Evolutionary conservation across 345 rosid species (phyloP), one percentile per base, ranked within the genome.

Genomic region (Salix purpurea): DNA sequence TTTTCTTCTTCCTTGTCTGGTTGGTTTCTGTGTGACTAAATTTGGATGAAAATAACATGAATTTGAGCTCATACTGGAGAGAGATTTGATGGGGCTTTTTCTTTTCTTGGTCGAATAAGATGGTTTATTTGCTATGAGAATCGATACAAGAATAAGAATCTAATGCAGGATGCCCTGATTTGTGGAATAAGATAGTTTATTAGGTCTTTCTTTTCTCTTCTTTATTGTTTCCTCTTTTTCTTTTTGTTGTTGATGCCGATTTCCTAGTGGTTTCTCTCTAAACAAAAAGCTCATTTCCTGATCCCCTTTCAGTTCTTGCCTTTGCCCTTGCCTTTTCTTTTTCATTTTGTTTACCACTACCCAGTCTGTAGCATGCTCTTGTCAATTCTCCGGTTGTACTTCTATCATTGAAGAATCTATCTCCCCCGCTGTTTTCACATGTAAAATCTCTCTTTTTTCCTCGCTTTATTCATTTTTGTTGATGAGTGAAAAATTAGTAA

Each of bases 261-360:
- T 71, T 77, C 76, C 71, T 56, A 13, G 44, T 58, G 54, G 61
- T 44, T 73, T 72, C 67, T 69, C 50, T 46, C 77, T 39, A 10
- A 46, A 34, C 16, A n/a, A 58, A 78, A 78, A 79, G 82, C 50
- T 79, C 70, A 74, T 79, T 79, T 74, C 69, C 68, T 74, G 54
- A 69, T 32, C 12, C 28, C 72, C 78, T 74, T 74, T 79, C 67
- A 37, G 42, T 65, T 72, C 65, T 77, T 77, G 71, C 37, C 58
- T 36, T 24, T 60, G 8, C 36, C 82, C 73, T 74, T 78, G 42
- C 52, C 77, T 65, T 65, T 73, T 70, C 58, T 73, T 67, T 67
- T 74, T 77, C 64, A 24, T 23, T 67, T 67, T 78, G 26, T 13
- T 44, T 44, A 44, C 50, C 65, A 2, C 32, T 13, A 37, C 13